Conservation (phyloP, 805 yeast species). For the Kazachstania martiniae region DNA sequence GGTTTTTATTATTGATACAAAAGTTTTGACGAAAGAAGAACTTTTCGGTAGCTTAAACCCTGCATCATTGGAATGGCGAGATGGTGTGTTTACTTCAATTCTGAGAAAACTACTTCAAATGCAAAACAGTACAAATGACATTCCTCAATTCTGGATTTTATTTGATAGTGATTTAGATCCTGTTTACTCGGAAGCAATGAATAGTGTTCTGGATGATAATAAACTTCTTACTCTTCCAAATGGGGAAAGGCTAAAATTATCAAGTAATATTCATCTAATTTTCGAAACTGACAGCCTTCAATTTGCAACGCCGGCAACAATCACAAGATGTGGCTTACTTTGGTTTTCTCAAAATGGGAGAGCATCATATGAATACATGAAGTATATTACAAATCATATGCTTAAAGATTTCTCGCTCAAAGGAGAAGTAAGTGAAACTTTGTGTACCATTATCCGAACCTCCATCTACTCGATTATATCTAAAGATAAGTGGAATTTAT, state of each 20-base stretch:
- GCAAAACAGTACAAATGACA: slow-evolving; percentile 21
- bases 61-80: slow-evolving; percentile 84
- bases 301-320: slow-evolving; percentile 80
- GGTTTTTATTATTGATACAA: slow-evolving; percentile 54
- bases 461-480: too few species aligned
- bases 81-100: slow-evolving; percentile 67
- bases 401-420: too few species aligned
- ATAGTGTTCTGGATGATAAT: slow-evolving; percentile 87
- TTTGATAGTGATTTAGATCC: slow-evolving; percentile 95
- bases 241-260: slow-evolving; percentile 73
- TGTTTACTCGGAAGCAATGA: slow-evolving; percentile 82
- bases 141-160: slow-evolving; percentile 61
- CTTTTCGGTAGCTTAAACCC: slow-evolving; percentile 64
- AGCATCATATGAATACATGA: too few species aligned
- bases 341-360: slow-evolving; percentile 48
- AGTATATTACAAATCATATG: too few species aligned
- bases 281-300: slow-evolving; percentile 66
- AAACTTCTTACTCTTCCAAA: slow-evolving; percentile 70
- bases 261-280: slow-evolving; percentile 49
- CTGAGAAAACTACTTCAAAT: slow-evolving; percentile 40
- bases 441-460: too few species aligned
- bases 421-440: too few species aligned
- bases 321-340: slow-evolving; percentile 85
- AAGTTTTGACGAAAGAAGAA: slow-evolving; percentile 53
- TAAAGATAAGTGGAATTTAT: too few species aligned